phyloP scores from a whole-genome alignment of 2,329 filamentous ascomycete species.

The Metarhizium brunneum region DNA sequence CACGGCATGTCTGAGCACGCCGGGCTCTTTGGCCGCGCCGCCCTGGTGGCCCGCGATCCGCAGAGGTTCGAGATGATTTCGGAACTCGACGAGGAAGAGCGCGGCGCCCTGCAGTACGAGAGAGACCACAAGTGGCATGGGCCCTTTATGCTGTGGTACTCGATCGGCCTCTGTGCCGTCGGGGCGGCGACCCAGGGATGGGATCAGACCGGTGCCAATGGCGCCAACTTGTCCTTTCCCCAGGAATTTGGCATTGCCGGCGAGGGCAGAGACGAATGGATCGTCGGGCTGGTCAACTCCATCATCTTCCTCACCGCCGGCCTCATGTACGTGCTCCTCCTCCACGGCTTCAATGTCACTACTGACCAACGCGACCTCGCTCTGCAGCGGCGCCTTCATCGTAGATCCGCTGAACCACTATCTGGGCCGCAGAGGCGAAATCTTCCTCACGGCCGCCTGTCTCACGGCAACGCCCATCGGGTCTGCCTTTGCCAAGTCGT shows the following conservation, averaged over 20 bases:
- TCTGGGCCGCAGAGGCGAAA: constrained; percentile 56
- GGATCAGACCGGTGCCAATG: constrained; percentile 53
- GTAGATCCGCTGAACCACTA: constrained; percentile 45
- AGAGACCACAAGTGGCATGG: constrained; percentile 48
- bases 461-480: constrained; percentile 44
- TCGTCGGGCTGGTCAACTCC: constrained; percentile 20
- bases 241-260: constrained; percentile 25
- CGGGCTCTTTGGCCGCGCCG: constrained; percentile 23
- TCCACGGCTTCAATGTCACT: background rate
- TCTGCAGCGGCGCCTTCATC: constrained; percentile 17
- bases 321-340: constrained; percentile 38
- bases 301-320: constrained; percentile 35
- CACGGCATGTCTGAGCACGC: constrained; percentile 37
- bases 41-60: constrained; percentile 19
- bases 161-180: constrained; percentile 43
- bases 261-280: constrained; percentile 33
- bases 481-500: constrained; percentile 50
- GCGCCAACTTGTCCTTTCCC: constrained; percentile 51
- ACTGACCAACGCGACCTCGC: background rate
- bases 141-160: constrained; percentile 26
- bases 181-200: constrained; percentile 50
- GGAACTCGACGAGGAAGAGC: constrained; percentile 17
- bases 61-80: constrained; percentile 11
- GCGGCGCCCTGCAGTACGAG: constrained; percentile 28
- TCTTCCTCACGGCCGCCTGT: constrained; percentile 48